Conservation (phyloP, 2,329 filamentous ascomycete species). For the Sarocladiaceae sp. region DNA sequence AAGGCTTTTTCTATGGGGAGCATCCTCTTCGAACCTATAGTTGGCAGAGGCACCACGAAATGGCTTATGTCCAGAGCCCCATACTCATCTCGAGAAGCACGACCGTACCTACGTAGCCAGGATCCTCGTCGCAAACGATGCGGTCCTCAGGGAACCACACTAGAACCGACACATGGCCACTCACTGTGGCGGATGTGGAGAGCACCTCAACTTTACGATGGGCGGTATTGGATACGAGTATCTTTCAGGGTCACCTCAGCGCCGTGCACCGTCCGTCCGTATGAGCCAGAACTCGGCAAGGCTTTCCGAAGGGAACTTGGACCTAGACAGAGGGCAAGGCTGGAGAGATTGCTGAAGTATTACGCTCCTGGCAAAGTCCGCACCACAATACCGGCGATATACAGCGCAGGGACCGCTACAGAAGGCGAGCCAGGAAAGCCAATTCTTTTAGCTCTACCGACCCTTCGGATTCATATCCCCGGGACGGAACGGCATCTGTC, state of each 20-base stretch:
- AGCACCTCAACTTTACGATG: constrained; percentile 43
- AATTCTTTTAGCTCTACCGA: constrained; percentile 46
- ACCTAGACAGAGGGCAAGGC: constrained; percentile 20
- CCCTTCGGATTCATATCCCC: constrained; percentile 41
- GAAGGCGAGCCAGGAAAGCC: neutral
- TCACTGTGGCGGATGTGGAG: constrained; percentile 27
- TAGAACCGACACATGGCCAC: constrained; percentile 6
- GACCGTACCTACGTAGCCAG: constrained; percentile 15
- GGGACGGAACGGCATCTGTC: constrained; percentile 41
- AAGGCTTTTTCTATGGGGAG: constrained; percentile 36
- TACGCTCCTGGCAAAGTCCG: constrained; percentile 50
- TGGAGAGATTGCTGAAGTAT: constrained; percentile 38
- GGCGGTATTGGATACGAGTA: constrained; percentile 51
- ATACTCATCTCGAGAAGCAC: constrained; percentile 32
- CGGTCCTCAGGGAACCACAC: constrained; percentile 13
- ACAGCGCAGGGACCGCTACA: constrained; percentile 26
- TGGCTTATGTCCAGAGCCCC: constrained; percentile 44
- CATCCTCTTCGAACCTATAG: constrained; percentile 30
- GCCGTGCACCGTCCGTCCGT: constrained; percentile 38
- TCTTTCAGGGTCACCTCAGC: constrained; percentile 30
- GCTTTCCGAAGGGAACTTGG: constrained; percentile 40
- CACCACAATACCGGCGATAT: constrained; percentile 50
- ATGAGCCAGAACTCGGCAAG: constrained; percentile 36
- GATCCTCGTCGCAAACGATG: neutral
- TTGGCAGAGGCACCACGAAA: constrained; percentile 14